Evolutionary conservation across 2,329 filamentous ascomycete species (phyloP).

Genomic region (Triangularia verruculosa): DNA sequence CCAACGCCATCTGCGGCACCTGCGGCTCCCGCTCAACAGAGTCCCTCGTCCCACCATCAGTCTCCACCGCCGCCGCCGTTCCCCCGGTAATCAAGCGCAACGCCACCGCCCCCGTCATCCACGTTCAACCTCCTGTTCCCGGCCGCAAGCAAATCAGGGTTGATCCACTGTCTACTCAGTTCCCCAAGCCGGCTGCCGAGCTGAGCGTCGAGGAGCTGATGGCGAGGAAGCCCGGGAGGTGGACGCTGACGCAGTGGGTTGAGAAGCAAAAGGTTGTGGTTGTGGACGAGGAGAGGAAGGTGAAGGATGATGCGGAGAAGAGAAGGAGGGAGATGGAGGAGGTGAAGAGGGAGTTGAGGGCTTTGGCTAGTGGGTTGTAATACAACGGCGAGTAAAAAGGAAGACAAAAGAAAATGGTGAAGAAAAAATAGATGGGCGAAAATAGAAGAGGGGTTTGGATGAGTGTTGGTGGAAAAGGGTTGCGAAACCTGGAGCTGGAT

Average conservation of each 20-base stretch:
- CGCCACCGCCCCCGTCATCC: neutral
- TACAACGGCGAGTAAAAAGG: neutral
- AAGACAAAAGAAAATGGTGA: neutral
- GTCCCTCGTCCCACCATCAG: conserved; percentile 1
- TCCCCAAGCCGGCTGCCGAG: conserved; percentile 40
- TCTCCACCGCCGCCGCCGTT: neutral
- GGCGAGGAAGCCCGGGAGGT: conserved; percentile 38
- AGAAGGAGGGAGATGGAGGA: conserved; percentile 43
- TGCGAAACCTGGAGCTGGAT: neutral
- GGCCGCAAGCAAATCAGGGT: conserved; percentile 7
- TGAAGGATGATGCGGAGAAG: conserved; percentile 34
- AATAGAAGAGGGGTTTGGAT: neutral
- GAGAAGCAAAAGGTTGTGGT: conserved; percentile 21
- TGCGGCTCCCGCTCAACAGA: neutral
- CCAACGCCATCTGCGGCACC: neutral
- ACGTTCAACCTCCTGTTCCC: neutral
- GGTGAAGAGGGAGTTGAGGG: conserved; percentile 44
- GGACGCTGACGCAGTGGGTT: conserved; percentile 39
- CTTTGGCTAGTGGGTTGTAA: neutral
- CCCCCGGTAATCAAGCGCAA: neutral
- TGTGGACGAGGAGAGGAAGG: conserved; percentile 23
- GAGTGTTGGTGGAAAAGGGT: too few relatives aligned
- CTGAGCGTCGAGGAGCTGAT: conserved; percentile 44
- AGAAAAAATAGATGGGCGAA: neutral
- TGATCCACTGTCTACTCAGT: conserved; percentile 39